Evolutionary conservation across 192 early-diverging fungal species (phyloP), one percentile per base, ranked within the genome.

Genomic region (Borealophlyctis nickersoniae): DNA sequence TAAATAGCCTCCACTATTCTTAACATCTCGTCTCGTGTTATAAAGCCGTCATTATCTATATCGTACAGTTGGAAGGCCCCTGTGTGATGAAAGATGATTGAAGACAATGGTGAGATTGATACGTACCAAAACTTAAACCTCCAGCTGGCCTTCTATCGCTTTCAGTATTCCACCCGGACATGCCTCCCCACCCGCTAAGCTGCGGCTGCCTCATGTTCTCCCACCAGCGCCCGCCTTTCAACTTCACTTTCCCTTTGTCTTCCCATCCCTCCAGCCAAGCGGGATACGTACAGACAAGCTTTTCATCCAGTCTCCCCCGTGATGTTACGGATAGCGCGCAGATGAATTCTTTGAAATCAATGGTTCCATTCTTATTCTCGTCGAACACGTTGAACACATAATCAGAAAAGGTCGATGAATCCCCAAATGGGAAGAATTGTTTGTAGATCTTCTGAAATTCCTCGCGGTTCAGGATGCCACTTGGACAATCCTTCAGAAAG

Each of bases 361-460:
- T 91, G 19, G 77, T 84, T 28, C 92, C 91, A 72, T 94, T 91
- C 75, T 90, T 88, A 73, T 98, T 91, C 34, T 73, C 77, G 67
- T 98, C 95, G 74, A 98, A 92, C 39, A 94, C 88, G 68, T 91
- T 83, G 70, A 98, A 95, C 1, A 93, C 92, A 67, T 87, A 87
- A 73, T 94, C 89, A 7, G 95, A 91, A 76, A 93, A 98, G 45
- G 82, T 80, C 45, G 88, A 86, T 4, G 92, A 85, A 71, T 98
- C 92, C 28, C 95, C 95, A 72, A 98, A 95, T n/a, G 95, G 93
- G 65, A 98, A 98, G 70, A 92, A 95, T 63, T 91, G 89, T 74
- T 95, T 94, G 79, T 94, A 98, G 56, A 95, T 93, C 55, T 91
- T 87, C 73, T 88, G 88, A 64, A 98, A 95, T 63, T 93, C 89